Evolutionary conservation across 805 yeast genomes (phyloP).

Genomic region (Candida broadrunensis): DNA sequence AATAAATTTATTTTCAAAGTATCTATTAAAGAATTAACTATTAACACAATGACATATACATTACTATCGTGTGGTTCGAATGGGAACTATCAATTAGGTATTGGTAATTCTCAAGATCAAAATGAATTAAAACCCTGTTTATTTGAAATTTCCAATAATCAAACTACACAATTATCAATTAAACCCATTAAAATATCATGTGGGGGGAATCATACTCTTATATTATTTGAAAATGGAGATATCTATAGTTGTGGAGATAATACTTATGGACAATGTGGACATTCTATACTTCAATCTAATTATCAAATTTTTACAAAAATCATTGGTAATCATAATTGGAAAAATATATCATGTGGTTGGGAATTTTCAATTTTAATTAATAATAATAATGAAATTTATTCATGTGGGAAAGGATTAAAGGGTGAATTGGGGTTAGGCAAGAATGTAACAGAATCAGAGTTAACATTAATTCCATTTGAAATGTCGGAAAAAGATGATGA

Average conservation of each 20-base stretch:
- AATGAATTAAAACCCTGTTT: conserved; percentile 12
- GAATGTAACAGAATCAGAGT: conserved; percentile 5
- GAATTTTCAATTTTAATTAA: conserved; percentile 59
- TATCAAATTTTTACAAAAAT: conserved; percentile 14
- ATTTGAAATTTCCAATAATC: conserved; percentile 9
- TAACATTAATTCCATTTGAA: conserved; percentile 7
- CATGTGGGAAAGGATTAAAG: conserved; percentile 61
- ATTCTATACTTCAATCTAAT: conserved; percentile 1
- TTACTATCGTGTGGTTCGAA: conserved; percentile 77
- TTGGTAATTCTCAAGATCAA: conserved; percentile 47
- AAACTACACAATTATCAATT: conserved; percentile 6
- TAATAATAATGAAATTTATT: conserved; percentile 36
- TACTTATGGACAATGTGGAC: conserved; percentile 51
- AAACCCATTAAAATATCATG: conserved; percentile 51
- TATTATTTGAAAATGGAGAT: conserved; percentile 52
- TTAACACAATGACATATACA: not conserved
- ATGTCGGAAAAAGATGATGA: conserved; percentile 1
- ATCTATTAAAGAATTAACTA: no score
- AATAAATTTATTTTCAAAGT: no score
- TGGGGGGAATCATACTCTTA: conserved; percentile 86
- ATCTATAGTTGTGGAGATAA: conserved; percentile 63
- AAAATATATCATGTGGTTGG: conserved; percentile 72
- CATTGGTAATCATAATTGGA: conserved; percentile 31
- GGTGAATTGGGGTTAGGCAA: conserved; percentile 69
- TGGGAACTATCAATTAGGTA: conserved; percentile 75